Base-by-base conservation (phyloP, 225 moss, liverwort and hornwort species). In the Asterella californica region DNA sequence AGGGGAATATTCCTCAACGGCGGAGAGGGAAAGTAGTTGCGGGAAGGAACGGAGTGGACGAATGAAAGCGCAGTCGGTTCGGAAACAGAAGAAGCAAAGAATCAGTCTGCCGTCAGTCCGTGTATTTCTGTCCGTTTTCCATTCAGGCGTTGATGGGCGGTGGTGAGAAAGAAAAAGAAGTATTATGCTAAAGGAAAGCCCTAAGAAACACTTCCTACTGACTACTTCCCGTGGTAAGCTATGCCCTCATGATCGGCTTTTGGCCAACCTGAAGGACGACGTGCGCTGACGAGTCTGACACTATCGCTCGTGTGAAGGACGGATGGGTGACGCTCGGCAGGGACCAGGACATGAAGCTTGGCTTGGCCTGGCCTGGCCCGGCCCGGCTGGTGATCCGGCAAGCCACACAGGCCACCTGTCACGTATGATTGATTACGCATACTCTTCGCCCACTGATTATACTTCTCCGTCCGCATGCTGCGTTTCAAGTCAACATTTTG, bases 191-290 rank as follows among this genome's bases (percentile, higher is more conserved):
- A 60, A 9, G 25, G 18, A 60, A 38, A 37, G 29, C 9, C 10
- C n/a, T n/a, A n/a, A n/a, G 63, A 29, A 9, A 29, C 63, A 0
- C 10, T 29, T 5, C 29, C n/a, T 30, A 62, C 62, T 62, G 62
- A 27, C 4, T 3, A 17, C 54, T 10, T 17, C 15, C 15, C 15
- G 15, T 2, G 2, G 2, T 9, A 54, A 54, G 54, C 11, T 4
- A 14, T n/a, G 17, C 5, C 1, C 27, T 8, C 15, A 10, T 2
- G 0, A 18, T 30, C 33, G 61, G 61, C 27, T 24, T 25, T 25
- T 29, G 67, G 2, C 67, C 67, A 67, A 67, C 67, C 67, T 67
- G 67, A 67, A 67, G 33, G 67, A 67, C 67, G 67, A 67, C 34
- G 67, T 14, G 67, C 32, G 15, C 67, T 67, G 67, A 67, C 67